A percentile compares a stretch with the other conserved stretches of the same genome.
Conservation (phyloP, 2,329 filamentous ascomycete genomes). For the Alternaria atra region DNA sequence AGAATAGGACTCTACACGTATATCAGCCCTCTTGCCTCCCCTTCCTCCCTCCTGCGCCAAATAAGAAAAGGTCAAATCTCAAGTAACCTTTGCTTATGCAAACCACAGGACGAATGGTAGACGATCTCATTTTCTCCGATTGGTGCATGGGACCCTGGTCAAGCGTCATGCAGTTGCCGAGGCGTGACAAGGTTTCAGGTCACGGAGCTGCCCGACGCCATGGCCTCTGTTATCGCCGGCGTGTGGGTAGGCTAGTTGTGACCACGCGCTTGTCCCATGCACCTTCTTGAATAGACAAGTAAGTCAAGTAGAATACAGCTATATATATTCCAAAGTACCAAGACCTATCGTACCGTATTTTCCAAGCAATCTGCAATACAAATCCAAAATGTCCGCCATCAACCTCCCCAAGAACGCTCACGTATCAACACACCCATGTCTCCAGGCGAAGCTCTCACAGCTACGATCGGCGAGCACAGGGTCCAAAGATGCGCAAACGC, state of each 20-base stretch:
- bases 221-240: constrained; percentile 19
- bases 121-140: constrained; percentile 14
- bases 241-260: neutral
- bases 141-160: constrained; percentile 12
- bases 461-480: constrained; percentile 77
- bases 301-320: neutral
- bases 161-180: neutral
- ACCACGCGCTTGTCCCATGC: constrained; percentile 18
- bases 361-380: neutral
- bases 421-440: constrained; percentile 84
- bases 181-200: constrained; percentile 5
- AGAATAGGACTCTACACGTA: neutral
- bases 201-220: constrained; percentile 20
- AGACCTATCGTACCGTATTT: neutral
- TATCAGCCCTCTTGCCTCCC: neutral
- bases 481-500: constrained; percentile 77
- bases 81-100: constrained; percentile 3
- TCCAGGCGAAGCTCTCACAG: constrained; percentile 88
- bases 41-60: constrained; percentile 7
- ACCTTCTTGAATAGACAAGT: constrained; percentile 16
- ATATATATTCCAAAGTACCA: constrained; percentile 2
- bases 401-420: constrained; percentile 68
- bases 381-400: constrained; percentile 36
- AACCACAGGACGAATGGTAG: neutral
- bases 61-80: constrained; percentile 8